Evolutionary conservation across 768 basidiomycete genomes (phyloP), one percentile per base, ranked within the genome.

Genomic region (Auriscalpium vulgare): DNA sequence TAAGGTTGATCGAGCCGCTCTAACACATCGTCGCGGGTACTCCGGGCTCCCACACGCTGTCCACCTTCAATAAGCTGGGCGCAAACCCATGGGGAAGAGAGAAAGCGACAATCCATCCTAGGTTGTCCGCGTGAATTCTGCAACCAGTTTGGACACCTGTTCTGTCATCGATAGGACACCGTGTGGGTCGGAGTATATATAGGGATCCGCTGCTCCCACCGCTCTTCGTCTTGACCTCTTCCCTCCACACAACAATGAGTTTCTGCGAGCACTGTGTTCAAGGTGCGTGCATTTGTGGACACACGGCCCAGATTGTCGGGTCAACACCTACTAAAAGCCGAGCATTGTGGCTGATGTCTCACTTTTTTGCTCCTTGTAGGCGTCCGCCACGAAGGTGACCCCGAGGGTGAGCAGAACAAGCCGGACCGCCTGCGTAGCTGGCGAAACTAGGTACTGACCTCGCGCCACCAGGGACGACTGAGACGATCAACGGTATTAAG

Each of bases 261-360:
- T 70, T 81, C 56, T 82, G 82, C 69, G 69, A 75, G 56, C 66
- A 84, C 62, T 86, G 84, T 55, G 57, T 83, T 54, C 72, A 72
- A 66, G 82, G 84, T 80, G 52, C 45, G 68, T 53, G 29, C 23
- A 49, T 1, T 19, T 13, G 10, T 17, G 10, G 29, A 14, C 3
- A 7, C 34, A 29, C 48, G 14, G 16, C 10, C 35, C 11, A 10
- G 11, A 35, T 34, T 14, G 10, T 4, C 35, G 29, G 54, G 29
- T 29, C 21, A 21, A 21, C 21, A 21, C 21, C 21, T 21, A 21
- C 21, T 21, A 21, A 21, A n/a, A 21, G 21, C 29, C 29, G 29
- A 29, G 29, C 29, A 29, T 29, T 29, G 29, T 29, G 29, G 29
- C 29, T 29, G 29, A 29, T 29, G 29, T 29, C 29, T 29, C 29